Evolutionary conservation across 371 early-diverging fungal species (phyloP).

Genomic region (Basidiobolus meristosporus): DNA sequence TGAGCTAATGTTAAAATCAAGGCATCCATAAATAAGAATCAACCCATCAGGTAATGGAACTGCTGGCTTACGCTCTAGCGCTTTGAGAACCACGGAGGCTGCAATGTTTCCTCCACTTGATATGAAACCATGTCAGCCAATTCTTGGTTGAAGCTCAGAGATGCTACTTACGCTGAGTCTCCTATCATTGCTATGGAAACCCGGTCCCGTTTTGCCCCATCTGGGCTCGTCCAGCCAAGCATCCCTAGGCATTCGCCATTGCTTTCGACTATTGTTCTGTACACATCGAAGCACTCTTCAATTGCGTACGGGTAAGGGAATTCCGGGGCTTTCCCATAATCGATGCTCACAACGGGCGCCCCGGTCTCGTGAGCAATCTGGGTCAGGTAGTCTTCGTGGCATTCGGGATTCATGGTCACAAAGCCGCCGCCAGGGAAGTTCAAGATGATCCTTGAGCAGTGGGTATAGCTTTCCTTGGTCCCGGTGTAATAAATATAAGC

Average conservation of each 20-base stretch:
- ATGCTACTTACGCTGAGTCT: too few species aligned
- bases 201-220: too few species aligned
- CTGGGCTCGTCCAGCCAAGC: constrained; percentile 24
- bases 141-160: too few species aligned
- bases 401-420: constrained; percentile 53
- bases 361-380: constrained; percentile 44
- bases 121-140: too few species aligned
- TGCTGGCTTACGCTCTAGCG: not conserved
- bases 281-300: constrained; percentile 85
- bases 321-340: constrained; percentile 92
- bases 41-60: constrained; percentile 39
- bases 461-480: constrained; percentile 8
- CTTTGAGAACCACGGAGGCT: too few species aligned
- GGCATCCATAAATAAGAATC: constrained; percentile 72
- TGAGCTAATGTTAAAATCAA: constrained; percentile 73
- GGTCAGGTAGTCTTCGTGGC: constrained; percentile 50
- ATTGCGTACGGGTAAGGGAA: constrained; percentile 83
- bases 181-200: too few species aligned
- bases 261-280: constrained; percentile 36
- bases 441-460: constrained; percentile 17
- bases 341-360: constrained; percentile 54
- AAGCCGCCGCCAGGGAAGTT: constrained; percentile 54
- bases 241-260: constrained; percentile 51
- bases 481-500: constrained; percentile 14
- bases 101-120: too few species aligned